Evolutionary conservation across 495 filamentous ascomycete genomes (phyloP), one percentile per base, ranked within the genome.

Genomic region (Xylaria scruposa): DNA sequence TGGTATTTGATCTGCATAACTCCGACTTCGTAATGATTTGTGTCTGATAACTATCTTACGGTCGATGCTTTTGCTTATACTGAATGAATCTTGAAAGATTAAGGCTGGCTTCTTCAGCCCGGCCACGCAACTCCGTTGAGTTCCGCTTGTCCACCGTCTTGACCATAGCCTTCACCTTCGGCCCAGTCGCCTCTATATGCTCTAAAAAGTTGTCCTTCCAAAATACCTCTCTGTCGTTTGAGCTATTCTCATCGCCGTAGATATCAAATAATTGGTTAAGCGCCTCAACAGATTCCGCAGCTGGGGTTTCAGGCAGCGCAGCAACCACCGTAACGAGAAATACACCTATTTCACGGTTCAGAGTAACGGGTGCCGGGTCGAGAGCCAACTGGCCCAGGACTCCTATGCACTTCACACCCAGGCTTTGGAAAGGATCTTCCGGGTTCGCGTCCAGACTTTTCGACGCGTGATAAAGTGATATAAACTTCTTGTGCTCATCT

Each of bases 251-350:
- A 67, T 91, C 89, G 8, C 85, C 85, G 73, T 91, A 91, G 44
- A 90, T 85, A 61, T 90, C 89, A 72, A 89, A 89, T 26, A 91
- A 68, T 74, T 89, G 85, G 77, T 91, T 87, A 47, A 91, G 77
- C 15, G 86, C 85, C 77, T 90, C 89, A 24, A 90, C 81, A 4
- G 81, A 74, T 44, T 89, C 85, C 7, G 84, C 87, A 6, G 84
- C 75, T 0, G 85, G 78, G 3, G 84, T 82, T n/a, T 83, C 79
- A 9, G 86, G 82, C 10, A 84, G 75, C 13, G 70, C 71, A 33
- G 81, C 76, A 19, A 90, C 75, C 9, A 87, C 73, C 1, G 86
- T 87, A 59, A 91, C 74, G 56, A 91, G 78, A 76, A 91, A 91
- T 19, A 87, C 80, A 21, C 88, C 89, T 54, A 91, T 86, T 65